Percentiles rank a stretch among this genome's conserved stretches.
phyloP scores from a whole-genome alignment of 83 land plant species.

The Picea mariana region DNA sequence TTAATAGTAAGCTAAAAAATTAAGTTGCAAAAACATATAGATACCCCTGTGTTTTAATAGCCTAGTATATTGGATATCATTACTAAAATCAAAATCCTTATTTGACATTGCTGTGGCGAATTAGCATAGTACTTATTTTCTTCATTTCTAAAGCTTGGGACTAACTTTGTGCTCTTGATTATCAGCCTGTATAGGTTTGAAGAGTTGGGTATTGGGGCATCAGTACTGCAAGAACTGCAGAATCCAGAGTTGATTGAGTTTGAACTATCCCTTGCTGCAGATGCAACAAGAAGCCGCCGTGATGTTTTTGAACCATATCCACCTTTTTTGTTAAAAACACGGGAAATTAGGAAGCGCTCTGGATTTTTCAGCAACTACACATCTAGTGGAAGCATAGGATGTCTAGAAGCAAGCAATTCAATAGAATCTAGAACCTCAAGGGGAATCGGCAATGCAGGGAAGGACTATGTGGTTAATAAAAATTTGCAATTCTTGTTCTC shows the following conservation, averaged over 20 bases:
- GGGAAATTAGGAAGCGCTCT: conserved; percentile 5
- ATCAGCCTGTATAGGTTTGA: too few relatives aligned
- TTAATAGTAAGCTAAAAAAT: too few relatives aligned
- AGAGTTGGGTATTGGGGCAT: conserved; percentile 2
- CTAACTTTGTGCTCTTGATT: too few relatives aligned
- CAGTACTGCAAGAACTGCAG: conserved; percentile 5
- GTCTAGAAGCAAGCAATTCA: not conserved
- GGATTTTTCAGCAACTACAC: not conserved
- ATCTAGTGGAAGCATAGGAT: too few relatives aligned
- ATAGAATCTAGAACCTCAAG: not conserved
- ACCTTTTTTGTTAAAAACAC: not conserved
- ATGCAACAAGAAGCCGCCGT: not conserved
- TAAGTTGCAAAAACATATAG: too few relatives aligned
- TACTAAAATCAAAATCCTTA: too few relatives aligned
- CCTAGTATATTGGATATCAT: too few relatives aligned
- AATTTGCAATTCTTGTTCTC: not conserved
- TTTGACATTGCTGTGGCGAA: too few relatives aligned
- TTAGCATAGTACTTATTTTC: too few relatives aligned
- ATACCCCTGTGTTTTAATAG: too few relatives aligned
- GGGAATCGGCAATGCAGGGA: not conserved
- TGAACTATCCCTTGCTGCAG: conserved; percentile 3
- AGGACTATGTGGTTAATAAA: not conserved
- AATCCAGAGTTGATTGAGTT: conserved; percentile 6
- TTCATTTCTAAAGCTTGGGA: too few relatives aligned
- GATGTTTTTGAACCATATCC: conserved; percentile 16